Conservation (phyloP, 2,329 filamentous ascomycete species). For the Epichloe sylvatica region DNA sequence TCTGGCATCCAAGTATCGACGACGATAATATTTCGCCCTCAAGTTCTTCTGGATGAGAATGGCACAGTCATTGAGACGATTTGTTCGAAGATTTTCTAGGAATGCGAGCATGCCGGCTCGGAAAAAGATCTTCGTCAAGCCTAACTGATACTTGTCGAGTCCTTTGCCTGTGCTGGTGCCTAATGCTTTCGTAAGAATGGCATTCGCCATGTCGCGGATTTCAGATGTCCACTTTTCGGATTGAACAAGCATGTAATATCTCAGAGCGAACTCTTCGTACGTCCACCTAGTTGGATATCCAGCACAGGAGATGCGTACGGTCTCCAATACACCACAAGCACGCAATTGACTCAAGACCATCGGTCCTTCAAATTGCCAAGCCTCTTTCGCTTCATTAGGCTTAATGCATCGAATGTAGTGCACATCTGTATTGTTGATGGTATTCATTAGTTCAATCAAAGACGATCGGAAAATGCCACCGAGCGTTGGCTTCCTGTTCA, state of each 20-base stretch:
- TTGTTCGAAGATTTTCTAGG: slow-evolving; percentile 85
- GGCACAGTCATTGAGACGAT: slow-evolving; percentile 79
- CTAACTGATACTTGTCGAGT: slow-evolving; percentile 90
- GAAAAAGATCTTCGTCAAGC: slow-evolving; percentile 98
- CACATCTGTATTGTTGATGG: slow-evolving; percentile 94
- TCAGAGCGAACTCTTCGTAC: slow-evolving; percentile 92
- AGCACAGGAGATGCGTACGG: slow-evolving; percentile 90
- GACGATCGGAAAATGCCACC: slow-evolving; percentile 98
- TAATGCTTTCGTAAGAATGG: slow-evolving; percentile 77
- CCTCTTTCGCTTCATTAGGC: slow-evolving; percentile 89
- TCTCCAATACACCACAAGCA: slow-evolving; percentile 97
- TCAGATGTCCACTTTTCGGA: slow-evolving; percentile 85
- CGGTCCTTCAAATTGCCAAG: slow-evolving; percentile 96
- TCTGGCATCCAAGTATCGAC: slow-evolving; percentile 76
- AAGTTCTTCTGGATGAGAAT: slow-evolving; percentile 99
- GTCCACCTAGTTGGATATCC: slow-evolving; percentile 98
- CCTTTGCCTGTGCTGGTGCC: slow-evolving; percentile 61
- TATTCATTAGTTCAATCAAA: slow-evolving; percentile 92
- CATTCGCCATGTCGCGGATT: slow-evolving; percentile 86
- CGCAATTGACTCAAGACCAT: slow-evolving; percentile 97
- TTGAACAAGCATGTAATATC: slow-evolving; percentile 95
- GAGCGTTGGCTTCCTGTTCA: slow-evolving; percentile 90
- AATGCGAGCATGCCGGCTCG: slow-evolving; percentile 97
- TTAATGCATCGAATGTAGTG: slow-evolving; percentile 99
- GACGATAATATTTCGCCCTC: slow-evolving; percentile 85